phyloP scores from a whole-genome alignment of 768 basidiomycete species.

The Trametes coccinea region DNA sequence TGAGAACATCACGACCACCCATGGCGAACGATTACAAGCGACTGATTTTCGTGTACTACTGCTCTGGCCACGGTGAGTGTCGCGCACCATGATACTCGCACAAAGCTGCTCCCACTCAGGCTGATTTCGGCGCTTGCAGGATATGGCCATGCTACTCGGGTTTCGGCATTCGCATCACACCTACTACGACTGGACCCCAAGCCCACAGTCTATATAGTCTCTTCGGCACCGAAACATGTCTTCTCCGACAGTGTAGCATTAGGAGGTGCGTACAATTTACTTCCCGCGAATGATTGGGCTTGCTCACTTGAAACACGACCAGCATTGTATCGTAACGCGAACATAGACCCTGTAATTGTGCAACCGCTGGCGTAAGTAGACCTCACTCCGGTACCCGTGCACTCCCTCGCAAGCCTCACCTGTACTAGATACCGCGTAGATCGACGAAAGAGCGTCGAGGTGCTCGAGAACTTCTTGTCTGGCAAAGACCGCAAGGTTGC shows the following conservation, averaged over 20 bases:
- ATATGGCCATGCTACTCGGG: slow-evolving; percentile 85
- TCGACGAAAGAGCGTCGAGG: slow-evolving; percentile 65
- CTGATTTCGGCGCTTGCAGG: slow-evolving; percentile 39
- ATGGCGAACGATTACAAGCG: slow-evolving; percentile 6
- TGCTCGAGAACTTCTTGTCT: slow-evolving; percentile 56
- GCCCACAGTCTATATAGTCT: slow-evolving; percentile 63
- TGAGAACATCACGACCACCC: not conserved
- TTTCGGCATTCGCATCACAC: slow-evolving; percentile 68
- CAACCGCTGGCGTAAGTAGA: slow-evolving; percentile 72
- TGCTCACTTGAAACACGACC: not conserved
- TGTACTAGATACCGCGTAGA: slow-evolving; percentile 66
- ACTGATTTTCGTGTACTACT: slow-evolving; percentile 63
- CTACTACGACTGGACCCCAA: slow-evolving; percentile 48
- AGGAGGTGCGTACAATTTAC: slow-evolving; percentile 38
- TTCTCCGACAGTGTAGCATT: slow-evolving; percentile 62
- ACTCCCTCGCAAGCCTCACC: slow-evolving; percentile 10
- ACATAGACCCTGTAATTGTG: slow-evolving; percentile 79
- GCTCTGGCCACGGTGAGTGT: slow-evolving; percentile 68
- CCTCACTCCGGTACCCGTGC: not conserved
- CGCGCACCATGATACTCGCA: not conserved
- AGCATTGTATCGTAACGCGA: slow-evolving; percentile 66
- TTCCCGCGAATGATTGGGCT: not conserved
- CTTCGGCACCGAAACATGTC: slow-evolving; percentile 72
- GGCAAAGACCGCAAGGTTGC: slow-evolving; percentile 55
- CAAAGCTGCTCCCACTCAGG: too few relatives aligned